phyloP scores from a whole-genome alignment of 805 yeast species.

The Monosporozyma aquatica region DNA sequence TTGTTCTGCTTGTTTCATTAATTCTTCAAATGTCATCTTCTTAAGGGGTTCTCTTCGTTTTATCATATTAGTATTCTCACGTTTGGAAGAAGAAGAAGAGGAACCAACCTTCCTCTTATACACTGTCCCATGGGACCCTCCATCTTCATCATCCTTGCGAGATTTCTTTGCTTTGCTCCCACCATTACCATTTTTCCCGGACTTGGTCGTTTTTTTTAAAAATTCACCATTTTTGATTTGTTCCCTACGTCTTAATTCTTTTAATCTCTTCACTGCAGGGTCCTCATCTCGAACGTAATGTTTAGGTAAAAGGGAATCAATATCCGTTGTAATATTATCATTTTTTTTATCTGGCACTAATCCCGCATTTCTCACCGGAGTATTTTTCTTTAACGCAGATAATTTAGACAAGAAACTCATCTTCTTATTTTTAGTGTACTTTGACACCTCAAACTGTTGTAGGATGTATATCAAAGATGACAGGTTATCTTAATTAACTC shows the following conservation, averaged over 20 bases:
- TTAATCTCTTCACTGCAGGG: conserved; percentile 62
- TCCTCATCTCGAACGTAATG: conserved; percentile 37
- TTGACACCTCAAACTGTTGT: too few relatives aligned
- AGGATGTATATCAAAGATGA: too few relatives aligned
- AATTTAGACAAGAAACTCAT: conserved; percentile 30
- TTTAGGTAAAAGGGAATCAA: conserved; percentile 18
- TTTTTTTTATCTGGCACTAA: neutral
- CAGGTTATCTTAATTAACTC: too few relatives aligned
- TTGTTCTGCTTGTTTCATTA: conserved; percentile 49
- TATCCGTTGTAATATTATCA: neutral
- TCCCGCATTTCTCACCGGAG: conserved; percentile 3
- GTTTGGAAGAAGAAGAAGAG: neutral
- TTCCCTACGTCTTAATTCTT: conserved; percentile 56
- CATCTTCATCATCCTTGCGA: conserved; percentile 11
- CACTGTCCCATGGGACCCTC: conserved; percentile 13
- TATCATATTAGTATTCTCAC: neutral
- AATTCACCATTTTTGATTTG: conserved; percentile 34
- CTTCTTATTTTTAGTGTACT: too few relatives aligned
- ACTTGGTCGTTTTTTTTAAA: conserved; percentile 22
- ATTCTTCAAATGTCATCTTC: conserved; percentile 44
- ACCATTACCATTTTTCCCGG: neutral
- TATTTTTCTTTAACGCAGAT: conserved; percentile 20
- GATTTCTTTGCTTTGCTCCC: conserved; percentile 6
- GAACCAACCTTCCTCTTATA: conserved; percentile 19
- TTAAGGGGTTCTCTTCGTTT: conserved; percentile 25